Evolutionary conservation across 2,329 filamentous ascomycete genomes (phyloP).

Genomic region (Phialemoniopsis sp.): DNA sequence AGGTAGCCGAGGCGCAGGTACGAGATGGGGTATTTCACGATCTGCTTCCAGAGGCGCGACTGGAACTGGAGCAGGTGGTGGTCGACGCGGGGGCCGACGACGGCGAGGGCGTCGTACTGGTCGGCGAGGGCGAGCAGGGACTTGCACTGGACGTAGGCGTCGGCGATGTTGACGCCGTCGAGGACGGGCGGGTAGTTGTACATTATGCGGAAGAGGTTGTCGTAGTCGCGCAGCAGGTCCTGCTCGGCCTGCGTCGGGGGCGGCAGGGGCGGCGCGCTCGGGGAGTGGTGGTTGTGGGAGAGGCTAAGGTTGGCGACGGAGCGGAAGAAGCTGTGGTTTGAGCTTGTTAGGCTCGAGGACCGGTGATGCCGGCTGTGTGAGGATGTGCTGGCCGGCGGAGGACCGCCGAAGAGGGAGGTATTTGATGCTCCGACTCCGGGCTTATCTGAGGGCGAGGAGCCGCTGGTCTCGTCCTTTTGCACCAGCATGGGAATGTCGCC

Average conservation of each 20-base stretch:
- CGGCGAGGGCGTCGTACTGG: slow-evolving; percentile 85
- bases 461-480: slow-evolving; percentile 63
- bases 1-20: slow-evolving; percentile 89
- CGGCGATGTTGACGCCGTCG: slow-evolving; percentile 83
- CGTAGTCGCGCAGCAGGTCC: slow-evolving; percentile 85
- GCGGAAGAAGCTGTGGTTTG: slow-evolving; percentile 66
- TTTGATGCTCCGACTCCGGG: slow-evolving; percentile 20
- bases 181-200: slow-evolving; percentile 86
- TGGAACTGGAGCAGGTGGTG: slow-evolving; percentile 93
- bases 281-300: slow-evolving; percentile 28
- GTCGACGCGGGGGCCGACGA: slow-evolving; percentile 86
- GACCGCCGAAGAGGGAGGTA: slow-evolving; percentile 56
- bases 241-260: slow-evolving; percentile 58
- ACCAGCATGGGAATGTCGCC: slow-evolving; percentile 85
- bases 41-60: slow-evolving; percentile 88
- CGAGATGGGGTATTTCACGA: slow-evolving; percentile 90
- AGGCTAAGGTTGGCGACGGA: slow-evolving; percentile 77
- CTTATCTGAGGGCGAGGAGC: slow-evolving; percentile 5
- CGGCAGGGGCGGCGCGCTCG: slow-evolving; percentile 17
- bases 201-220: slow-evolving; percentile 92
- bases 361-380: slow-evolving; percentile 46
- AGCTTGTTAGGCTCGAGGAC: slow-evolving; percentile 34
- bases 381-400: slow-evolving; percentile 47
- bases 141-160: slow-evolving; percentile 92
- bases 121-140: slow-evolving; percentile 84